Evolutionary conservation across 371 early-diverging fungal genomes (phyloP).

Genomic region (Amoeboaphelidium occidentale): DNA sequence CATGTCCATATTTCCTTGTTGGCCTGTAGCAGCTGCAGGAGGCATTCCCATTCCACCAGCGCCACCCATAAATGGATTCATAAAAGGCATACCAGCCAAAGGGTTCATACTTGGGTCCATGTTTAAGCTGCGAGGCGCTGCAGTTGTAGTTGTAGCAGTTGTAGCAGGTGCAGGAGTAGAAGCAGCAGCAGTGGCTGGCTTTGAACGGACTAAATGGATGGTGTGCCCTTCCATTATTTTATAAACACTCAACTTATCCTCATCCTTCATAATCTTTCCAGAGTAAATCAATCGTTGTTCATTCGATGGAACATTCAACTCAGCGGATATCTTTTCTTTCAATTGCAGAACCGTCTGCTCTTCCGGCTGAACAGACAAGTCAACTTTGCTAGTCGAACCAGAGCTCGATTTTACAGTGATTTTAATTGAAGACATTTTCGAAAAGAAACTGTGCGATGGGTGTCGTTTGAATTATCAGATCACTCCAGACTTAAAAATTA

Average conservation of each 20-base stretch:
- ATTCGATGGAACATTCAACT: conserved; percentile 18
- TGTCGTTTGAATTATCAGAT: too few species aligned
- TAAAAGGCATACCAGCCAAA: too few species aligned
- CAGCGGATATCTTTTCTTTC: conserved; percentile 25
- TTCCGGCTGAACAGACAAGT: too few species aligned
- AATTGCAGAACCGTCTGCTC: conserved; percentile 35
- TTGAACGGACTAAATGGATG: conserved; percentile 2
- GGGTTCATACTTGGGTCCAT: too few species aligned
- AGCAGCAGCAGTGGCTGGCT: neutral
- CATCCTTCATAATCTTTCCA: conserved; percentile 42
- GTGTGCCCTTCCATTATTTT: conserved; percentile 35
- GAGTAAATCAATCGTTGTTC: conserved; percentile 41
- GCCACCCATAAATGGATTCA: neutral
- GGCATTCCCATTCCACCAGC: neutral
- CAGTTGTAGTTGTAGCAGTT: neutral
- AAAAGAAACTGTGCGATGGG: too few species aligned
- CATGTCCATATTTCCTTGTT: too few species aligned
- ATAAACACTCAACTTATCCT: conserved; percentile 35
- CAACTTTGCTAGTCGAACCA: too few species aligned
- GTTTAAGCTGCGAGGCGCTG: neutral
- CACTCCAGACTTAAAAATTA: too few species aligned
- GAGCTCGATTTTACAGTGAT: too few species aligned
- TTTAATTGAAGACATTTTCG: too few species aligned
- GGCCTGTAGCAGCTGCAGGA: too few species aligned
- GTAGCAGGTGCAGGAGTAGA: neutral